Evolutionary conservation across 1,139 yeast species (phyloP), one percentile per base, ranked within the genome.

Genomic region (Candida pseudoviswanathii): DNA sequence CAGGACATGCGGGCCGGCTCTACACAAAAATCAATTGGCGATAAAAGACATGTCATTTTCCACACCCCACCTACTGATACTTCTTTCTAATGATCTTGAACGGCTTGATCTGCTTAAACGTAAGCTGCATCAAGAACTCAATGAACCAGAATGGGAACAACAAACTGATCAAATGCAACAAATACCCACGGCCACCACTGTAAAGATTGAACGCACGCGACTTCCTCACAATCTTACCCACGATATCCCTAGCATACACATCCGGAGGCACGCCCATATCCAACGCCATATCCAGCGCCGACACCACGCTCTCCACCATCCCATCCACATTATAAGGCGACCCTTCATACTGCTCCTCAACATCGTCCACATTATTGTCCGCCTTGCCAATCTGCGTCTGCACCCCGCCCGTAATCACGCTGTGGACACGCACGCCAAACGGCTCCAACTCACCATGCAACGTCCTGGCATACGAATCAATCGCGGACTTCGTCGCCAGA

Each of bases 391-490:
- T 68, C 10, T 66, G 70, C 5, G 77, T 71, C 44, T 71, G 59
- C 3, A 73, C 77, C 3, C 73, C 77, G 2, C 78, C 78, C 5
- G 78, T 71, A 33, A 72, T 70, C 4, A 73, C 66, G 42, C 68
- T 62, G 54, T 71, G 71, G 4, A 73, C 78, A 25, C 58, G 51
- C 6, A 70, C 75, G 0, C 70, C 75, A 50, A 70, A 70, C 0
- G 77, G 77, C 46, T 58, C 57, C 68, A 89, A 63, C 65, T 89
- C 96, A 31, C 86, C 61, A 44, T 86, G 80, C 49, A 88, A 70
- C 2, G 78, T 77, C 46, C 79, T 75, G 1, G 89, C 87, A 62
- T 84, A 89, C 52, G 80, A 84, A 60, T 86, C 89, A 50, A 89
- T 80, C 1, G 95, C 95, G 2, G 95, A 89, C 53, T 73, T 73